phyloP scores from a whole-genome alignment of 2,329 filamentous ascomycete species.

The Paecilomyces niveus region DNA sequence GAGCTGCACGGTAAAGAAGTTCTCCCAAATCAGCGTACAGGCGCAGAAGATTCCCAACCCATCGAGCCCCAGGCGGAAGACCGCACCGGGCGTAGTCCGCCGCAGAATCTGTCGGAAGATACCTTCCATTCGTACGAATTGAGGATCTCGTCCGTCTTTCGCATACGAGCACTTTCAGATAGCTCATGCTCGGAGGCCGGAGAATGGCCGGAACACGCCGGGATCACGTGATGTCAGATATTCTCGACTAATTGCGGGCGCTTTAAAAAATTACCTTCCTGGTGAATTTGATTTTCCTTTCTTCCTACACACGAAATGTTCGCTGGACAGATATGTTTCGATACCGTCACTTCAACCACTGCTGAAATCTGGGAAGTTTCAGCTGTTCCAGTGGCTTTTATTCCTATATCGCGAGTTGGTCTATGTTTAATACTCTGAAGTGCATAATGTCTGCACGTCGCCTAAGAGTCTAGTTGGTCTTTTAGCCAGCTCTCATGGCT shows the following conservation, averaged over 20 bases:
- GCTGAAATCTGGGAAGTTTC: neutral
- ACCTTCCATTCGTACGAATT: slow-evolving; percentile 16
- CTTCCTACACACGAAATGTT: neutral
- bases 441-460: neutral
- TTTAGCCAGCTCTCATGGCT: neutral
- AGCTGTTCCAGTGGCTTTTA: no score
- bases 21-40: slow-evolving; percentile 39
- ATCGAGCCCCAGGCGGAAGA: slow-evolving; percentile 23
- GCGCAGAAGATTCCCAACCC: slow-evolving; percentile 28
- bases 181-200: neutral
- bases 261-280: neutral
- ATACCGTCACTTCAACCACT: neutral
- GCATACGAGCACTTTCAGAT: neutral
- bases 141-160: neutral
- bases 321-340: neutral
- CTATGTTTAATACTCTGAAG: neutral
- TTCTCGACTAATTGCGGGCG: neutral
- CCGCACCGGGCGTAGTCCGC: slow-evolving; percentile 12
- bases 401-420: neutral
- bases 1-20: slow-evolving; percentile 54
- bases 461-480: neutral
- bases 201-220: neutral
- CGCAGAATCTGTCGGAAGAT: slow-evolving; percentile 22
- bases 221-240: neutral
- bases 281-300: neutral